Evolutionary conservation across 129 eudicot species (phyloP), one percentile per base, ranked within the genome.

Genomic region (Tanacetum coccineum): DNA sequence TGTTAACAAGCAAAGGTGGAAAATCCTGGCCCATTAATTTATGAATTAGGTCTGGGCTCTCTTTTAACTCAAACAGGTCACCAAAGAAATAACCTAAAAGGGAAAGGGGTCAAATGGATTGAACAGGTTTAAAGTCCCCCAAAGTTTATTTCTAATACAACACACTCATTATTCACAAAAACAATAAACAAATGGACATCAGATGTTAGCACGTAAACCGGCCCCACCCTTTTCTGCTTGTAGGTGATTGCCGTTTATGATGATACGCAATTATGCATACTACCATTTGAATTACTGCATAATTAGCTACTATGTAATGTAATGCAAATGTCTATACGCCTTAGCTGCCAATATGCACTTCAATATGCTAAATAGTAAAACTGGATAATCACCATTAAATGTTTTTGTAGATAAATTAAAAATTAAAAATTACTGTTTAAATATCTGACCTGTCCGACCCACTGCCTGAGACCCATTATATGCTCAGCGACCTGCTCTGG

Each of bases 391-490:
- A 36, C 42, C 1, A 8, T 36, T 36, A 36, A 6, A 36, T 36
- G 42, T 36, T 36, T 36, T 36, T 36, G 42, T 5, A 32, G 39
- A 32, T 32, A 36, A 36, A 36, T 36, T 9, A 6, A 36, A 36
- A 36, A 9, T 7, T 6, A 36, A 36, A 30, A 36, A 36, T 36
- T 36, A 36, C 6, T 54, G 39, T 44, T 51, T 9, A 70, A 10
- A 59, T 59, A 14, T 17, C 88, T 61, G 64, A 94, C 99, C 99
- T 94, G 99, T 80, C 99, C 99, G 66, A 94, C 88, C 99, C 99
- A 94, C 78, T 80, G 95, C 68, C 99, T 79, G 78, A 94, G 97
- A 76, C 99, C 91, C 17, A 61, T 79, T 40, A 94, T 94, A 73
- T 94, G 99, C 80, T 94, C 94, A 65, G 80, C 81, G 57, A 87